Evolutionary conservation across 2,329 filamentous ascomycete species (phyloP).

Genomic region (Beauveria australis): DNA sequence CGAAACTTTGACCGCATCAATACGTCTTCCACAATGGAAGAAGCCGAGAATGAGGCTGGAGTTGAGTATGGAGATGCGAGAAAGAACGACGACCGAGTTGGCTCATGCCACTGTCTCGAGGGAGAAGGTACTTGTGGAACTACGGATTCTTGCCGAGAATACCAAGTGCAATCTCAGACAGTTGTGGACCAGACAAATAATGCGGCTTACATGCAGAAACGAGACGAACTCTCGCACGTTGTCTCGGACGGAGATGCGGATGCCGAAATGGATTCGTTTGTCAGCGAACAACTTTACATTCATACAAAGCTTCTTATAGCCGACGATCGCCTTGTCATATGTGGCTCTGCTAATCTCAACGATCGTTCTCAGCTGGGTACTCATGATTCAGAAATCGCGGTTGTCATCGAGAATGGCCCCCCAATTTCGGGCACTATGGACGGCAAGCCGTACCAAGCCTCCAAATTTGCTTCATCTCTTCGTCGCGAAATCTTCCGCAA

Average conservation of each 20-base stretch:
- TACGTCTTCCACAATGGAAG: constrained; percentile 50
- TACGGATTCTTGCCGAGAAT: constrained; percentile 52
- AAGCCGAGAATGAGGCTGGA: constrained; percentile 53
- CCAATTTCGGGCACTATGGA: constrained; percentile 65
- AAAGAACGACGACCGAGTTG: constrained; percentile 51
- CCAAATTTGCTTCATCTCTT: constrained; percentile 69
- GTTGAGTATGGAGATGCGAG: constrained; percentile 61
- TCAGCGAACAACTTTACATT: constrained; percentile 55
- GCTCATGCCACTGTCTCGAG: constrained; percentile 33
- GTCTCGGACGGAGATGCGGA: constrained; percentile 49
- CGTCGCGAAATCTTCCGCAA: constrained; percentile 84
- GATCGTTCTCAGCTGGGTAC: constrained; percentile 67
- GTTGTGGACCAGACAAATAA: constrained; percentile 57
- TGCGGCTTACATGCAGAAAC: constrained; percentile 74
- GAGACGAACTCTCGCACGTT: constrained; percentile 55
- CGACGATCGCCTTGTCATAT: constrained; percentile 75
- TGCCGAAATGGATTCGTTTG: constrained; percentile 51
- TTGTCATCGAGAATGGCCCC: constrained; percentile 73
- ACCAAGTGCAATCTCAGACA: constrained; percentile 60
- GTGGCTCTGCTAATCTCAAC: constrained; percentile 57
- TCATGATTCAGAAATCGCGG: constrained; percentile 85
- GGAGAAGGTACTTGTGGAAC: constrained; percentile 26
- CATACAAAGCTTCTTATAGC: constrained; percentile 69
- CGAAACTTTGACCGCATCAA: constrained; percentile 81
- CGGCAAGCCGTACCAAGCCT: constrained; percentile 62